phyloP scores from a whole-genome alignment of 768 basidiomycete species.

The Pisolithus marmoratus region DNA sequence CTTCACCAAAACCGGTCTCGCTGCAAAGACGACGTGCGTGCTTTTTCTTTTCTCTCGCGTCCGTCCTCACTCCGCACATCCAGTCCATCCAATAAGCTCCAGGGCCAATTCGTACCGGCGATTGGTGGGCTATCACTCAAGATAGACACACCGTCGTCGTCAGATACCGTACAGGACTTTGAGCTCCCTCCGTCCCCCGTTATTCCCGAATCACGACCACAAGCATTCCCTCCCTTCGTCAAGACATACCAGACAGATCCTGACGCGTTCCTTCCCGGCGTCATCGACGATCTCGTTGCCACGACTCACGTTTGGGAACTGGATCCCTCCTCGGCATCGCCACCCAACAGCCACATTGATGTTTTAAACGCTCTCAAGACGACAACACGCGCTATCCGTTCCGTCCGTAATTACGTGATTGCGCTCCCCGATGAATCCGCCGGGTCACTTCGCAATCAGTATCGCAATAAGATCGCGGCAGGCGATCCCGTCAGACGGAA shows the following conservation, averaged over 20 bases:
- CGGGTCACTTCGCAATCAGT: conserved; percentile 49
- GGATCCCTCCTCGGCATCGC: conserved; percentile 12
- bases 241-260: conserved; percentile 72
- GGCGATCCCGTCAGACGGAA: conserved; percentile 19
- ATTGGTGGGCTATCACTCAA: conserved; percentile 55
- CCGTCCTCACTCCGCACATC: conserved; percentile 1
- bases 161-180: conserved; percentile 41
- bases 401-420: conserved; percentile 78
- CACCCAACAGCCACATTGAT: conserved; percentile 35
- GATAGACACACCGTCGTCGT: conserved; percentile 30
- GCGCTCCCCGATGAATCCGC: conserved; percentile 73
- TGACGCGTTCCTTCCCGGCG: conserved; percentile 68
- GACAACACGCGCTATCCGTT: conserved; percentile 76
- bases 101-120: conserved; percentile 65
- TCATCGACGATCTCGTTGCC: conserved; percentile 65
- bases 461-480: conserved; percentile 46
- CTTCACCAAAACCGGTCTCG: conserved; percentile 84
- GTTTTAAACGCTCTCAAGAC: conserved; percentile 69
- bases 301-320: conserved; percentile 64
- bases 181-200: conserved; percentile 70
- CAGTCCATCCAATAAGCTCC: conserved; percentile 43
- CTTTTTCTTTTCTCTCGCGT: conserved; percentile 2
- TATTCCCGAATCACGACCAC: conserved; percentile 41
- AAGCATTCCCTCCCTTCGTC: conserved; percentile 47
- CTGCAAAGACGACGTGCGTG: conserved; percentile 66